Evolutionary conservation across 2,329 filamentous ascomycete genomes (phyloP), one percentile per base, ranked within the genome.

Genomic region (Fusarium torulosum): DNA sequence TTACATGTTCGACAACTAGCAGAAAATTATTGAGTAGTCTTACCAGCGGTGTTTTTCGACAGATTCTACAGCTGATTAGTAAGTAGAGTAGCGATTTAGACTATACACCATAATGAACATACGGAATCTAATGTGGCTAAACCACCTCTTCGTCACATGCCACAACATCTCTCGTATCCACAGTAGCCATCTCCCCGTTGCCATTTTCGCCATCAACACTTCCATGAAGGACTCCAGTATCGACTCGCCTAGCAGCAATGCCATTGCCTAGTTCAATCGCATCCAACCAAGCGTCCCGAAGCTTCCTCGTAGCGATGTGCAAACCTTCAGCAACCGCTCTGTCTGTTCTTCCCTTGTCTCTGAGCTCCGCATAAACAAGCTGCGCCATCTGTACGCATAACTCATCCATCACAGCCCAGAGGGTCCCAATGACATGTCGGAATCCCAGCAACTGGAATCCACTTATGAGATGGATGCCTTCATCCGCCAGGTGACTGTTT

Each of bases 201-300:
- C 11, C 21, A 6, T 3, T 13, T 8, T 17, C 20, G 4, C 7
- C 9, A 20, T 6, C 13, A 17, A 23, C 20, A 42, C 11, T 17
- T 8, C 25, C 7, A 27, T 43, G 6, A 11, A 10, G 15, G 8
- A 6, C 7, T 3, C 10, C 8, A 1, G 5, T 43, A 27, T 27
- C 10, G 11, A 29, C 21, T 7, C 20, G 0, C 15, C 17, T 25
- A 21, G 15, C 5, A 23, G 4, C 27, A 3, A 27, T 7, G 27
- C 3, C 9, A 10, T 27, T 13, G 11, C 2, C 11, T 29, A 0
- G n/a, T 43, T 7, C 5, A 2, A 0, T 25, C 5, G 7, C 8
- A 5, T 13, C 9, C 6, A 52, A 4, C 49, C 49, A 52, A 4
- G 6, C n/a, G 4, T 42, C 37, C 13, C 37, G 6, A 11, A 51